phyloP scores from a whole-genome alignment of 2,329 filamentous ascomycete genomes.

The Colletotrichum australisinense region DNA sequence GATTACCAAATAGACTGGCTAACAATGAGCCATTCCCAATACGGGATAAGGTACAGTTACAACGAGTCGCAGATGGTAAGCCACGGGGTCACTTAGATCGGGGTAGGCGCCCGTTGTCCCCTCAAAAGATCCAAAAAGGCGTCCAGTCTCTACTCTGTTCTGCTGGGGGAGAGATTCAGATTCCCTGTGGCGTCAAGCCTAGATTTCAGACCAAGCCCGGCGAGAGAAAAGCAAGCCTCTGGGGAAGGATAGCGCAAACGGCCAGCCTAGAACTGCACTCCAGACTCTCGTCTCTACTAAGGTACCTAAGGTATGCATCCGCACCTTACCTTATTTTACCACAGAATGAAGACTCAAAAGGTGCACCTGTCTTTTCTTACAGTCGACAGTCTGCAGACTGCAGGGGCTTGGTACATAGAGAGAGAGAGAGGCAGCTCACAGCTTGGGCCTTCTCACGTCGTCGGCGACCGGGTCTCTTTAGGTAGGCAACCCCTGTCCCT shows the following conservation, averaged over 20 bases:
- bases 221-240: not conserved
- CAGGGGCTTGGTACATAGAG: not conserved
- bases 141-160: not conserved
- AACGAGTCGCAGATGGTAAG: slow-evolving; percentile 4
- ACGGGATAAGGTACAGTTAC: slow-evolving; percentile 14
- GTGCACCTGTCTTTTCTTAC: not conserved
- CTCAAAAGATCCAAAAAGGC: not conserved
- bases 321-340: too few species aligned
- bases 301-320: not conserved
- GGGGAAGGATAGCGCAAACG: not conserved
- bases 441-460: slow-evolving; percentile 5
- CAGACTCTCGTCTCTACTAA: not conserved
- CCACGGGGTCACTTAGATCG: slow-evolving; percentile 10
- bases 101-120: not conserved
- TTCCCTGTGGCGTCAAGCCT: not conserved
- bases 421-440: not conserved
- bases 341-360: not conserved
- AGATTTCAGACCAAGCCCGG: not conserved
- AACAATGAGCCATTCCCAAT: slow-evolving; percentile 3
- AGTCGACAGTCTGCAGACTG: not conserved
- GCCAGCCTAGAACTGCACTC: not conserved
- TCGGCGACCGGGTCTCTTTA: not conserved
- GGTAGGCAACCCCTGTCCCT: not conserved
- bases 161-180: not conserved
- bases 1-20: slow-evolving; percentile 14